Evolutionary conservation across 805 yeast species (phyloP).

Genomic region (Barnettozyma sucrosica): DNA sequence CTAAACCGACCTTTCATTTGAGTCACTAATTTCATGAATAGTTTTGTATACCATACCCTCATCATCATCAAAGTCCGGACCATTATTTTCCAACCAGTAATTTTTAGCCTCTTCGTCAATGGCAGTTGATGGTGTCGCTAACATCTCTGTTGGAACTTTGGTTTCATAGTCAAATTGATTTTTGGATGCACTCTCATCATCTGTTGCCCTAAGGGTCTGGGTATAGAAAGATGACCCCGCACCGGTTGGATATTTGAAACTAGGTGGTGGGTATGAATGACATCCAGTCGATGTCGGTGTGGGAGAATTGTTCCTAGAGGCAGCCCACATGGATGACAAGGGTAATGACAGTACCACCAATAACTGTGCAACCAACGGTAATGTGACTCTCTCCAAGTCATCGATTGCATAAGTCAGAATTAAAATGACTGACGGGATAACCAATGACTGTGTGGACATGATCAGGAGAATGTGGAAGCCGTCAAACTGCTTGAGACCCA

Average conservation of each 20-base stretch:
- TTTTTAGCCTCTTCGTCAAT: slow-evolving; percentile 32
- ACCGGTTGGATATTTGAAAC: slow-evolving; percentile 11
- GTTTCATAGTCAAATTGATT: slow-evolving; percentile 3
- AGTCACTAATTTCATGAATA: slow-evolving; percentile 14
- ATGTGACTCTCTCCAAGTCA: slow-evolving; percentile 30
- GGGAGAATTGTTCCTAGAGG: slow-evolving; percentile 49
- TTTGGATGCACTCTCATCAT: slow-evolving; percentile 3
- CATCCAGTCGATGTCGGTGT: slow-evolving; percentile 33
- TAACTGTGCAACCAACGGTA: slow-evolving; percentile 50
- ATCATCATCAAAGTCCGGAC: slow-evolving; percentile 12
- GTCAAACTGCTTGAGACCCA: slow-evolving; percentile 81
- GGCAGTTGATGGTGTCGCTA: slow-evolving; percentile 30
- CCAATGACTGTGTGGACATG: slow-evolving; percentile 76
- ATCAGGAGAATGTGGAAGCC: slow-evolving; percentile 74
- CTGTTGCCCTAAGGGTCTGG: slow-evolving; percentile 13
- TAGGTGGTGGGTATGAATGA: slow-evolving; percentile 3
- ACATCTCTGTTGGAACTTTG: slow-evolving; percentile 9
- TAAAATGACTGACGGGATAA: slow-evolving; percentile 68
- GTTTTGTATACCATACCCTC: slow-evolving; percentile 19
- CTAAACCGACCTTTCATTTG: not conserved
- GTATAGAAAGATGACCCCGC: slow-evolving; percentile 17
- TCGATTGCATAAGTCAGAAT: slow-evolving; percentile 45
- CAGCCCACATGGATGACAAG: slow-evolving; percentile 84
- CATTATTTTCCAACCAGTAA: slow-evolving; percentile 27
- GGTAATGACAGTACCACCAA: slow-evolving; percentile 73